Evolutionary conservation across 2,329 filamentous ascomycete species (phyloP).

Genomic region (Aspergillus carbonarius): DNA sequence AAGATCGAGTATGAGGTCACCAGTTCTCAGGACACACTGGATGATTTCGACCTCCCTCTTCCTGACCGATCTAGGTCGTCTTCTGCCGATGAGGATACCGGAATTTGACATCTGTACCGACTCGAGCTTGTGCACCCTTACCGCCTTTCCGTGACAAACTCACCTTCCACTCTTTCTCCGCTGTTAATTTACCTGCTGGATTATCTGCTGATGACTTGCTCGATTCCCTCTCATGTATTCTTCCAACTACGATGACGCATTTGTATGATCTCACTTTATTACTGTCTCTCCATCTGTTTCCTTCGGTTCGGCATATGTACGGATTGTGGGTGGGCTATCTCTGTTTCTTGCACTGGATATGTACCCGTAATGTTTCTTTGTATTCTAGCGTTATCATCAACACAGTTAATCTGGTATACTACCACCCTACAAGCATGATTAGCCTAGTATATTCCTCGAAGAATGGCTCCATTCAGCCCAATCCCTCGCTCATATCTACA

Average conservation of each 20-base stretch:
- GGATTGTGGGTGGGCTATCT: constrained; percentile 10
- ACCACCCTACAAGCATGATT: too few relatives aligned
- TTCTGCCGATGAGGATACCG: constrained; percentile 8
- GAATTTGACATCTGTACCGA: neutral
- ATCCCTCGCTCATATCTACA: neutral
- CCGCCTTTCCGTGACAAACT: neutral
- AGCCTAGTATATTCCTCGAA: too few relatives aligned
- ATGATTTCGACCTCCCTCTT: constrained; percentile 42
- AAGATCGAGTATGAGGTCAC: constrained; percentile 17
- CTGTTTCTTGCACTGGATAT: constrained; percentile 10
- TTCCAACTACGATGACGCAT: neutral
- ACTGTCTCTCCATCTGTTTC: neutral
- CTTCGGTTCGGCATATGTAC: constrained; percentile 2
- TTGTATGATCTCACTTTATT: constrained; percentile 7
- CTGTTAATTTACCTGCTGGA: constrained; percentile 10
- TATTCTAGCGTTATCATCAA: constrained; percentile 16
- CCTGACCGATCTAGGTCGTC: constrained; percentile 21
- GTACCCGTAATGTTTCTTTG: constrained; percentile 17
- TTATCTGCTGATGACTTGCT: constrained; percentile 15
- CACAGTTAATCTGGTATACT: constrained; percentile 7
- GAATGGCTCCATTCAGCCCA: neutral
- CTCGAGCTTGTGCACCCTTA: neutral
- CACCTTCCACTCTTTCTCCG: constrained; percentile 7
- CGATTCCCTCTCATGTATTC: neutral
- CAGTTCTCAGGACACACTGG: constrained; percentile 29